phyloP scores from a whole-genome alignment of 2,329 filamentous ascomycete genomes.

The Thelonectria discophora region DNA sequence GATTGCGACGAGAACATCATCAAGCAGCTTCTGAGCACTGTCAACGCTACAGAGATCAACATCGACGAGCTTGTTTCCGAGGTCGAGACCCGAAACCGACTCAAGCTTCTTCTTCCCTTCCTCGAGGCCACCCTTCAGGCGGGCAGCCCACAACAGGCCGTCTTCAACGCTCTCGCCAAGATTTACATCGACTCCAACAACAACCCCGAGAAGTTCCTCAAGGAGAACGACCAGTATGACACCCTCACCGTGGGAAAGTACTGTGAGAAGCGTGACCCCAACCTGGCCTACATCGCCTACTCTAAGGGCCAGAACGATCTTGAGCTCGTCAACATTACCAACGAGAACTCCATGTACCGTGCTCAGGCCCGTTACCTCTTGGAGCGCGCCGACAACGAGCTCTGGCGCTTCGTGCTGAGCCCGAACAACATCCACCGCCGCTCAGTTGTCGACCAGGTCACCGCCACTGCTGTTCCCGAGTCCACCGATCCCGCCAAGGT shows the following conservation, averaged over 20 bases:
- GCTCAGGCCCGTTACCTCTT: slow-evolving; percentile 96
- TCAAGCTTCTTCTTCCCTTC: slow-evolving; percentile 96
- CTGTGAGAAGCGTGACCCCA: slow-evolving; percentile 98
- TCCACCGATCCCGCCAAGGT: slow-evolving; percentile 94
- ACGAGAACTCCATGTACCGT: slow-evolving; percentile 99
- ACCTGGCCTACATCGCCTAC: slow-evolving; percentile 93
- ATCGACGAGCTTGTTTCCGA: slow-evolving; percentile 94
- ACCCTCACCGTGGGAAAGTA: slow-evolving; percentile 94
- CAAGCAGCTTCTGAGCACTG: slow-evolving; percentile 86
- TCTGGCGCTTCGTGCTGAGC: slow-evolving; percentile 95
- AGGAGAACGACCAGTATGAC: slow-evolving; percentile 97
- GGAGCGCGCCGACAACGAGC: slow-evolving; percentile 86
- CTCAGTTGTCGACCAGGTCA: slow-evolving; percentile 95
- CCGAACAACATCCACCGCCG: slow-evolving; percentile 95
- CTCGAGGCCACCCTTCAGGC: slow-evolving; percentile 88
- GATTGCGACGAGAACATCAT: slow-evolving; percentile 98
- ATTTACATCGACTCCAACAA: slow-evolving; percentile 99
- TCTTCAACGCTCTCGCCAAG: slow-evolving; percentile 97
- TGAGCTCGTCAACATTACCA: slow-evolving; percentile 96
- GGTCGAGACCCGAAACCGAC: slow-evolving; percentile 93
- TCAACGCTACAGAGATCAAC: slow-evolving; percentile 84
- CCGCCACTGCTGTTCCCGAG: slow-evolving; percentile 92
- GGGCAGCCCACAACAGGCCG: slow-evolving; percentile 94
- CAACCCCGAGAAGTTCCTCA: slow-evolving; percentile 95
- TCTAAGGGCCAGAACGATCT: slow-evolving; percentile 97